Base-by-base conservation (phyloP, 169 alveolate genomes). In the Eimeria maxima region DNA sequence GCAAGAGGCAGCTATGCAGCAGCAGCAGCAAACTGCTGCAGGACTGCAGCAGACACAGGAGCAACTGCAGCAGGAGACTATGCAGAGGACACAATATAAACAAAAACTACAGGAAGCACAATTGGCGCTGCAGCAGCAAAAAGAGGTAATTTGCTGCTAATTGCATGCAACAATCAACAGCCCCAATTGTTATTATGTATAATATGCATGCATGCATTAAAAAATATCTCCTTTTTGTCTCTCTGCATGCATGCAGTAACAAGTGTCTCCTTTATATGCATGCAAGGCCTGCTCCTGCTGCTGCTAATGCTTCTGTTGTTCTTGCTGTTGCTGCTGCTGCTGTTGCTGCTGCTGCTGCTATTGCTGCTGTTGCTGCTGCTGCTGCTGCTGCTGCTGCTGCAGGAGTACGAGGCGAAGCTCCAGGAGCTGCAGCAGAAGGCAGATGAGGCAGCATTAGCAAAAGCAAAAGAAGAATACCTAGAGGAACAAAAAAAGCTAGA, bases 31-130 rank as follows among this genome's bases (percentile, higher is more conserved):
- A 53, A 1, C 60, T 86, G 47, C 33, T 22, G 57, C 5, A 50
- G 57, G 63, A n/a, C 74, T 44, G 55, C 33, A n/a, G 27, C 29
- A 27, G 78, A 67, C 74, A 27, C 90, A 29, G 50, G 88, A 60
- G 71, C 95, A 95, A 83, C 29, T 87, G 13, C 84, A 83, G 55
- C 76, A 69, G 44, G 96, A 94, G 95, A 95, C 60, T 67, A 47
- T 45, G 71, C n/a, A 69, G 18, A 4, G 63, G 29, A 76, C 91
- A 57, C 90, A 87, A 67, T 95, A 74, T 65, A 44, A 44, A 27
- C 8, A 14, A 29, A 74, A 89, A 74, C 86, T 87, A 24, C 83
- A 80, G 44, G 96, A 89, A 87, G 90, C 94, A 24, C 71, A 92
- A n/a, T 45, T 24, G 7, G 96, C 96, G 3, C 14, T 90, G 33